phyloP scores from a whole-genome alignment of 768 basidiomycete species.

The Kwoniella dejecticola region DNA sequence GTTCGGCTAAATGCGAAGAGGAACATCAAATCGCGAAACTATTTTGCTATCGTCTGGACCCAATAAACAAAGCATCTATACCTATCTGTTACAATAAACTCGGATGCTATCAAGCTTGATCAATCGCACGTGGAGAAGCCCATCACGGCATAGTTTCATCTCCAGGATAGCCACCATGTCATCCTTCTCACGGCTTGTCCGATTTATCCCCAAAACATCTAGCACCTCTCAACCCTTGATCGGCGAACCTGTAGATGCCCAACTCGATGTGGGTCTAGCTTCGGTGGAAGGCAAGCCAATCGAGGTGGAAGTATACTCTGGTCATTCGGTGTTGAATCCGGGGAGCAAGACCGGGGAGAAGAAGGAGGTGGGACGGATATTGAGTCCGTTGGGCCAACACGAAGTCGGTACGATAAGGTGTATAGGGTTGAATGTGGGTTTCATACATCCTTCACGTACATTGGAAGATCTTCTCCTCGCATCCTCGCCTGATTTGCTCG shows the following conservation, averaged over 20 bases:
- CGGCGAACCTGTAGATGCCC: conserved; percentile 48
- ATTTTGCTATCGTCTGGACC: too few relatives aligned
- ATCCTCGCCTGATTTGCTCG: too few relatives aligned
- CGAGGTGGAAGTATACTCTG: conserved; percentile 49
- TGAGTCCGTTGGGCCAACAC: conserved; percentile 44
- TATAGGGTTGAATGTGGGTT: conserved; percentile 55
- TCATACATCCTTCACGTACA: background rate
- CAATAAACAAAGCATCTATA: too few relatives aligned
- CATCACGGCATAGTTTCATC: too few relatives aligned
- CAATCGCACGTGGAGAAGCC: too few relatives aligned
- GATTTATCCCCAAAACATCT: conserved; percentile 38
- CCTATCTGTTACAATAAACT: too few relatives aligned
- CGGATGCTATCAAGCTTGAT: too few relatives aligned
- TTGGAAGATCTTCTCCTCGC: too few relatives aligned
- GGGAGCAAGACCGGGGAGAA: conserved; percentile 44
- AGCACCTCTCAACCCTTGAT: conserved; percentile 33
- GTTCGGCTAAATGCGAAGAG: too few relatives aligned
- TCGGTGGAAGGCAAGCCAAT: conserved; percentile 39
- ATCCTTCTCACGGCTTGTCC: conserved; percentile 39
- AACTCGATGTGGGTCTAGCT: conserved; percentile 54
- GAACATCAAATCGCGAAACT: too few relatives aligned
- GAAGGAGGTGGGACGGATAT: conserved; percentile 38
- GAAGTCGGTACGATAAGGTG: conserved; percentile 56
- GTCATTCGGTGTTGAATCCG: conserved; percentile 39
- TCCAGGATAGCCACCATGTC: too few relatives aligned